phyloP scores from a whole-genome alignment of 106 monocot species.

The Platanthera guangdongensis region DNA sequence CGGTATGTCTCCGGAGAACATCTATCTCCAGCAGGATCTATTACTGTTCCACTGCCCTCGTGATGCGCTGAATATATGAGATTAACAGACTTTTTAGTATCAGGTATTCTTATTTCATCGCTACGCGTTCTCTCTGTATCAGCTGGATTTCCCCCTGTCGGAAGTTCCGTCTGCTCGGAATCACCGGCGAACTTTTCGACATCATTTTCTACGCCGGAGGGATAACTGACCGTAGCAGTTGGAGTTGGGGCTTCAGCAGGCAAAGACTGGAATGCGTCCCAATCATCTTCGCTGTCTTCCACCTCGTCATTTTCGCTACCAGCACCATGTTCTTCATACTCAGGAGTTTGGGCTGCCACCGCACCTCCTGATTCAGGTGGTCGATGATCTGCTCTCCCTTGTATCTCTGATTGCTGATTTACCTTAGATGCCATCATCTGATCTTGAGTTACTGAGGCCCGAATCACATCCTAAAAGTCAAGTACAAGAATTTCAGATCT shows the following conservation, averaged over 20 bases:
- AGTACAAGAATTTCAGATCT: conserved; percentile 3
- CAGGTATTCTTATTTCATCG: background rate
- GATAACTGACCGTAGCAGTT: background rate
- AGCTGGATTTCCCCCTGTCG: background rate
- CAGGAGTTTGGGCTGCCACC: background rate
- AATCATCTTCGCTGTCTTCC: conserved; percentile 70
- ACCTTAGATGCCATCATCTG: conserved; percentile 22
- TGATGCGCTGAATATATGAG: background rate
- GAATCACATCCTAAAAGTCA: conserved; percentile 73
- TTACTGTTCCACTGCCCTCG: background rate
- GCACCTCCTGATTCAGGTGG: conserved; percentile 13
- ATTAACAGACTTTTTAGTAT: background rate
- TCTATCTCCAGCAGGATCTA: background rate
- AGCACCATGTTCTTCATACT: conserved; percentile 11
- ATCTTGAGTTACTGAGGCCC: conserved; percentile 45
- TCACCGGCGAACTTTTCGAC: background rate
- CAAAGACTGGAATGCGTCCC: conserved; percentile 91
- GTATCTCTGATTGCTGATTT: conserved; percentile 19
- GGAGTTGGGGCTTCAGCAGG: conserved; percentile 29
- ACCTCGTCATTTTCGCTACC: conserved; percentile 9
- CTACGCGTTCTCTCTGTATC: background rate
- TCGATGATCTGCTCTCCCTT: conserved; percentile 12
- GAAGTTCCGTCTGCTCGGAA: too few relatives aligned
- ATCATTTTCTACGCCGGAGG: background rate
- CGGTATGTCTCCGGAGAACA: background rate